Base-by-base conservation (phyloP, 108 stramenopile species). In the Poteriospumella lacustris region DNA sequence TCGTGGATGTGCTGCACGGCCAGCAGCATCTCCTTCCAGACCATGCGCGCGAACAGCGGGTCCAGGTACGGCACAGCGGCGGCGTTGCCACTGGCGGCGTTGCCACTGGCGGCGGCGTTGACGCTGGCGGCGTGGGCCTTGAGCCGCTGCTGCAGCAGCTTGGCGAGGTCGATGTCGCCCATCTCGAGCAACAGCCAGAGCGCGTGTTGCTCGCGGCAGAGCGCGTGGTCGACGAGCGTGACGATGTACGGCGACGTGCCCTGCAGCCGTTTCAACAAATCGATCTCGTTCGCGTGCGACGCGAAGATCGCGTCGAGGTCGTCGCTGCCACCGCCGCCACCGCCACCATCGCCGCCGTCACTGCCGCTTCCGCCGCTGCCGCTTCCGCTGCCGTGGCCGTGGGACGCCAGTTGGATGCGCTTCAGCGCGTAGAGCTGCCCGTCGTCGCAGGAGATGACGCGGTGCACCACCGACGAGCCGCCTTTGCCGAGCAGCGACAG, bases 21-120 rank as follows among this genome's bases (percentile, higher is more conserved):
- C 75, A 87, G 87, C 58, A 99, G 87, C 98, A 99, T 99, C 84
- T 98, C 96, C 86, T 96, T 92, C 97, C 97, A 99, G 19, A 94
- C 91, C 1, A 97, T 85, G 26, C 96, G 85, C n/a, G 96, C 92
- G 80, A 96, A 99, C 78, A 96, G 95, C 89, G 92, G 92, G 75
- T 94, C 92, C 62, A 95, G 83, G 36, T 77, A 52, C 1, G 28
- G 44, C 31, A 64, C 9, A 31, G 33, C 60, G 5, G 5, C 36
- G 3, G 60, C 28, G 9, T 34, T 34, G 36, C 29, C 36, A 9
- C 29, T 31, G 19, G 15, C 47, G 19, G 15, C 47, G 19, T 19
- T 52, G 19, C 47, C 47, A 52, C 47, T 15, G 9, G 47, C 9
- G 19, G 47, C 19, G 47, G 47, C 9, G 19, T 52, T 52, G 28